Evolutionary conservation across 2,329 filamentous ascomycete species (phyloP), one percentile per base, ranked within the genome.

Genomic region (Sarocladiaceae sp.): DNA sequence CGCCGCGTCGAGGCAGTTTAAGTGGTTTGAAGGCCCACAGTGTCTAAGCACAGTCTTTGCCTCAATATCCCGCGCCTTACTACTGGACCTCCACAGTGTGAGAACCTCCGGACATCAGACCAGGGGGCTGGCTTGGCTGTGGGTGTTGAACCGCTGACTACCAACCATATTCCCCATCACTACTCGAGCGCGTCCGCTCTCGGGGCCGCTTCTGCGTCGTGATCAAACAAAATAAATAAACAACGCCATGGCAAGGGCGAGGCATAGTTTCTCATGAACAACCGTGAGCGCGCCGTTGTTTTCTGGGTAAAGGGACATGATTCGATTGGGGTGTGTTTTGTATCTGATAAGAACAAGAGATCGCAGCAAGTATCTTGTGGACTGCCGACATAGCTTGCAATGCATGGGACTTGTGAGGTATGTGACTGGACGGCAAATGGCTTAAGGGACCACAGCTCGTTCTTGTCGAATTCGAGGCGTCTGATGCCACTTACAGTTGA

Each of bases 171-270:
- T 31, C 44, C 26, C 25, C 33, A 28, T 33, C n/a, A 48, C 26
- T 25, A 33, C n/a, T 3, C 20, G 15, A 20, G 3, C 44, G 44
- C 44, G 44, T 48, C 44, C 26, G 10, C 13, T 18, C 20, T 22
- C 28, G 23, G 7, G 28, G 44, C 17, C 44, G 12, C 6, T 20
- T 3, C 26, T 48, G 28, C 28, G 15, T 48, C 44, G 44, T 48
- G 44, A n/a, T 48, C 26, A 48, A 48, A 31, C 26, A 48, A 25
- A 48, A 48, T 17, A 48, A 48, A 48, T 17, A 48, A 48, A 48
- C 44, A 42, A 42, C 37, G 37, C 37, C 37, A 42, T 22, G 4
- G 37, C 37, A 17, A 42, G 20, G 8, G 37, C 37, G 37, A 20
- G 17, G 37, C 12, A 22, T 22, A 42, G 8, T 10, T 20, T 33